Base-by-base conservation (phyloP, 495 filamentous ascomycete genomes). In the Zalerion maritima region DNA sequence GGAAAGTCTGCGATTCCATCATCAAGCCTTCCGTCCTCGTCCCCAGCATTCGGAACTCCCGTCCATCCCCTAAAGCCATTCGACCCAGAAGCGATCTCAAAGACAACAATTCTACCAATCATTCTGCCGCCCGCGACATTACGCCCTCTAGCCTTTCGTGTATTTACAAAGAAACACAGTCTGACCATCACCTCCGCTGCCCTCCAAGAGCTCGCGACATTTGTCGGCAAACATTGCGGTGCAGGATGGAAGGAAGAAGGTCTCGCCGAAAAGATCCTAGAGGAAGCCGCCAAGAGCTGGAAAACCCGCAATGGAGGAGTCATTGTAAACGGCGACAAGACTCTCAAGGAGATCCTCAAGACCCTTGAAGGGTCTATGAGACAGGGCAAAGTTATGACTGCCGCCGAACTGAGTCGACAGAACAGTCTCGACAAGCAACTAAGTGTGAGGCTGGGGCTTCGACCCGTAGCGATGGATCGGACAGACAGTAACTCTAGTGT, bases 91-190 rank as follows among this genome's bases (percentile, higher is more conserved):
- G 44, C 55, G 14, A 59, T 64, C 50, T 40, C 67, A 9, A 79
- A 80, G 40, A 69, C 79, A 0, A 81, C 81, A 12, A 75, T 94
- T 28, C 62, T 96, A 4, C 82, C 89, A 8, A 84, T 97, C 31
- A 52, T 87, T 19, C 78, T 97, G 18, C 85, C 85, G 11, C 78
- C 84, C 3, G 71, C 80, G 14, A 87, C 81, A 0, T 63, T 97
- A 19, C 71, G 89, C 39, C 91, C 89, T 4, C 62, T 94, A 19
- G 89, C 89, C 22, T 96, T 97, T 49, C 78, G 89, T 21, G 87
- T 82, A 0, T 91, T 97, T 40, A 97, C 89, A 5, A 92, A 94
- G 56, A 97, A 97, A 44, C 83, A 97, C 53, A 87, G 86, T 48
- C 64, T 97, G 21, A 96, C 85, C 0, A 75, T 97, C 21, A 93